These are phyloP conservation scores for Talaromyces sp. DNA, from an alignment of 2,329 filamentous ascomycete genomes.

Conservation along the genomic window DNA sequence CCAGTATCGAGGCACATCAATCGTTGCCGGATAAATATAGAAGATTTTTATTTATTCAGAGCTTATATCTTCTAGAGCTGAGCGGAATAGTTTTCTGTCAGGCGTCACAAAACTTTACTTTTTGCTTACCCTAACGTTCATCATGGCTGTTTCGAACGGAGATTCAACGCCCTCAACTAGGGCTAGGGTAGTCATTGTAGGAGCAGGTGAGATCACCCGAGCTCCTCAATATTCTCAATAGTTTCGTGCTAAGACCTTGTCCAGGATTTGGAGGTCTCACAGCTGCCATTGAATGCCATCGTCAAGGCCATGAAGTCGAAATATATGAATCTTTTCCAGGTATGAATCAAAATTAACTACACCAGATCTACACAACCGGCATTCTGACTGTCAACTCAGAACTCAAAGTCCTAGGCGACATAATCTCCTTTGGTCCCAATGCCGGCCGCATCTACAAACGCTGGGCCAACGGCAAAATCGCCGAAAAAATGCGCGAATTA, in stretches of 20 bases:
- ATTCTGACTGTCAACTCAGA: slow-evolving; percentile 29
- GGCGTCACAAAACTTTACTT: background rate
- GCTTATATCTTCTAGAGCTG: background rate
- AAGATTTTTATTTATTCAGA: background rate
- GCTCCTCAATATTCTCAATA: background rate
- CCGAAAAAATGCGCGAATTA: slow-evolving; percentile 48
- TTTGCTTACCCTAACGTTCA: background rate
- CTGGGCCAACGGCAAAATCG: slow-evolving; percentile 55
- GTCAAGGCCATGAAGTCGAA: slow-evolving; percentile 59
- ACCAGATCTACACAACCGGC: background rate
- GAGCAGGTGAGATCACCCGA: background rate
- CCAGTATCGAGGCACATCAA: background rate
- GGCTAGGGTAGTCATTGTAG: slow-evolving; percentile 1
- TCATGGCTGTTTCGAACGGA: background rate
- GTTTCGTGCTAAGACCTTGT: background rate
- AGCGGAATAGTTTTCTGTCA: background rate
- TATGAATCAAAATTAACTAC: slow-evolving; percentile 11
- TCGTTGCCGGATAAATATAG: background rate
- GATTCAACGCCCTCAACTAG: background rate
- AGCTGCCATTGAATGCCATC: slow-evolving; percentile 62
- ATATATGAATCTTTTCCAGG: slow-evolving; percentile 59
- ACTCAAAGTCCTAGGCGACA: slow-evolving; percentile 61
- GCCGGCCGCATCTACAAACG: slow-evolving; percentile 61
- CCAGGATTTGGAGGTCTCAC: slow-evolving; percentile 61
- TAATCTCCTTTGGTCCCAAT: slow-evolving; percentile 63